Evolutionary conservation across 1,139 yeast species (phyloP), one percentile per base, ranked within the genome.

Genomic region (Debaryomyces coudertii): DNA sequence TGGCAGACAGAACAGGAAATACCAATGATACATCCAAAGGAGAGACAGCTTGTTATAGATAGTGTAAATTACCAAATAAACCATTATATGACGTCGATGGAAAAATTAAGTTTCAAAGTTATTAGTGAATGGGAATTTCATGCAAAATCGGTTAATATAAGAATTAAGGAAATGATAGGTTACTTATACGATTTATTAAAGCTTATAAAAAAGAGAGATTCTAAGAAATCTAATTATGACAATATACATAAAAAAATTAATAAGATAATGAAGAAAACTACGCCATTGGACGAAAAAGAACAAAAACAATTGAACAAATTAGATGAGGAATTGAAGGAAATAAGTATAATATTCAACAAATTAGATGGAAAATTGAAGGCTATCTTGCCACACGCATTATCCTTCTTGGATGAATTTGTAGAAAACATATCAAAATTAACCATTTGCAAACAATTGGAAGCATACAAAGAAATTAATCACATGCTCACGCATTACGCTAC

Each of bases 401-500:
- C 69, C 6, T 66, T 73, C 35, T 59, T 81, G 47, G 81, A 81
- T 28, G 85, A 82, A 57, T 80, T 80, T 51, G 63, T 81, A 12
- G 79, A 73, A 39, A 63, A 65, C 39, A 49, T 79, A 9, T 62
- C 77, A 5, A 63, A 71, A 45, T 62, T 66, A 54, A 49, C 63
- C 42, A 25, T 76, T 48, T 61, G 68, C 56, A 61, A 71, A 53
- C 67, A 73, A 46, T 40, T 57, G 18, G 65, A 65, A 12, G 63
- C 73, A 2, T 65, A 62, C 44, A 55, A 61, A 15, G 60, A 63
- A 11, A 57, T 77, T 14, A 48, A 57, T 25, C 53, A 56, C 2
- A 63, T 66, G 11, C 47, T 77, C 30, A 44, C 54, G 15, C 65
- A 71, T 50, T 77, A 65, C 50, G 53, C 69, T 8, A 58, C 59